Percentiles rank a stretch among this genome's conserved stretches.
Conservation (phyloP, 1,284 basidiomycete species). For the Xerocomus amazonicus region DNA sequence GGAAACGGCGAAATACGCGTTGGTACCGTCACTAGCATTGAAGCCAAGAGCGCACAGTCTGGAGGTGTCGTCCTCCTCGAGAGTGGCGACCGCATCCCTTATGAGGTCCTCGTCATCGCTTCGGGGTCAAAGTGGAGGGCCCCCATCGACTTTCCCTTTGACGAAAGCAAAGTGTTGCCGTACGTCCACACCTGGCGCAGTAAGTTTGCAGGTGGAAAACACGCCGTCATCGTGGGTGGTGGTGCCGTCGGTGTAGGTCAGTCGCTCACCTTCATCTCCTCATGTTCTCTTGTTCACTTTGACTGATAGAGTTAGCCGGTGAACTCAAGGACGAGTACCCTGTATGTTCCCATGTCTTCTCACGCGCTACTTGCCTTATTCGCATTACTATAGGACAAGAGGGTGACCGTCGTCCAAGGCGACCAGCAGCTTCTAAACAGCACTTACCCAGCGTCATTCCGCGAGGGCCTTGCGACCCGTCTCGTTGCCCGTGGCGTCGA, state of each 20-base stretch:
- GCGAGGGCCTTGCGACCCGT: constrained; percentile 44
- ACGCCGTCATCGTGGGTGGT: constrained; percentile 57
- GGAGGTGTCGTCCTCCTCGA: constrained; percentile 46
- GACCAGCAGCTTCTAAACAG: constrained; percentile 50
- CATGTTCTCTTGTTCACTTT: constrained; percentile 4
- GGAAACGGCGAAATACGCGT: constrained; percentile 45
- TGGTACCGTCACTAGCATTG: constrained; percentile 44
- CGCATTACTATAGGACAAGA: constrained; percentile 42
- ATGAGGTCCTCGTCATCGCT: constrained; percentile 53
- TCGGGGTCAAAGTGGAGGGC: constrained; percentile 56
- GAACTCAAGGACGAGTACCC: constrained; percentile 55
- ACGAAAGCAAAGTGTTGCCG: constrained; percentile 36
- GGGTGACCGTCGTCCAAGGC: constrained; percentile 63
- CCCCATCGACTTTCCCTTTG: constrained; percentile 44
- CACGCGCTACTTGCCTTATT: constrained; percentile 5
- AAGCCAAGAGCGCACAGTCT: constrained; percentile 34
- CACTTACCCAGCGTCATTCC: constrained; percentile 54
- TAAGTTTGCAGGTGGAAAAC: constrained; percentile 45
- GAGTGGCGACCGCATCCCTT: constrained; percentile 47
- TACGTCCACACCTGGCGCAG: constrained; percentile 43
- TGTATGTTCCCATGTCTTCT: constrained; percentile 29
- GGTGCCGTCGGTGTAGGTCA: constrained; percentile 61
- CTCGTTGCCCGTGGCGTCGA: constrained; percentile 45
- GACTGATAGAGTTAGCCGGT: constrained; percentile 47
- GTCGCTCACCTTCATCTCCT: constrained; percentile 6